Evolutionary conservation across 1,139 yeast species (phyloP).

Genomic region (Saccharomyces hybrid): DNA sequence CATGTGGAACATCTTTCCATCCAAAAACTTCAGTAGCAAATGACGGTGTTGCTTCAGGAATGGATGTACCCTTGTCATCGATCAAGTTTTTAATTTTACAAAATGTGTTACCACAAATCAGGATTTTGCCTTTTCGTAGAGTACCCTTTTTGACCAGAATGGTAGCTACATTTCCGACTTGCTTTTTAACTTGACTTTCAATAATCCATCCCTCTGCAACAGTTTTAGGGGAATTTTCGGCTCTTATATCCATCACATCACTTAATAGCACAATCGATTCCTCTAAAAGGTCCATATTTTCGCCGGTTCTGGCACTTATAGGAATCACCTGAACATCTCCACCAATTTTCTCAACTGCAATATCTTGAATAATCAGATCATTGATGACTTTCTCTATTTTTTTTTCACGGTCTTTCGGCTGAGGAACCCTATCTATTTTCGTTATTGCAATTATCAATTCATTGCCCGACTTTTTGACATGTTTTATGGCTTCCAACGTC

Average conservation of each 20-base stretch:
- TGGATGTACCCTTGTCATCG: conserved; percentile 60
- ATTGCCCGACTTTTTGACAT: conserved; percentile 68
- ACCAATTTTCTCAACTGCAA: conserved; percentile 87
- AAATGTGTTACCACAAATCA: conserved; percentile 81
- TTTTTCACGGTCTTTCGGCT: conserved; percentile 40
- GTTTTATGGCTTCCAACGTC: conserved; percentile 90
- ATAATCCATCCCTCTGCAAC: conserved; percentile 82
- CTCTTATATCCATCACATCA: conserved; percentile 71
- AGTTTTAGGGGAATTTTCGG: conserved; percentile 45
- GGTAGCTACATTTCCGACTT: conserved; percentile 82
- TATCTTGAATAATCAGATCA: conserved; percentile 69
- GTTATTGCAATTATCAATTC: conserved; percentile 88
- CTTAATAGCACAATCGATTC: conserved; percentile 82
- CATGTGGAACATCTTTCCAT: conserved; percentile 89
- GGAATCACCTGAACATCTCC: conserved; percentile 89
- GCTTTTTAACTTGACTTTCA: conserved; percentile 77
- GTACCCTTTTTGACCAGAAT: conserved; percentile 76
- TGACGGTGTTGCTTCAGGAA: conserved; percentile 77
- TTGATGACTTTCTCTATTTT: conserved; percentile 50
- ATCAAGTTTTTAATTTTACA: conserved; percentile 77
- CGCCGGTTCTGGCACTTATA: conserved; percentile 80
- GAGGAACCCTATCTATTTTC: conserved; percentile 77
- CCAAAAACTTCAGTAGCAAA: conserved; percentile 90
- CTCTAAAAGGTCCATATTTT: conserved; percentile 81
- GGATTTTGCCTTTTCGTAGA: conserved; percentile 55